Percentiles rank a stretch among this genome's conserved stretches.
Evolutionary conservation across 176 grass and related monocot genomes (phyloP).

Genomic region (Aegilops longissima): DNA sequence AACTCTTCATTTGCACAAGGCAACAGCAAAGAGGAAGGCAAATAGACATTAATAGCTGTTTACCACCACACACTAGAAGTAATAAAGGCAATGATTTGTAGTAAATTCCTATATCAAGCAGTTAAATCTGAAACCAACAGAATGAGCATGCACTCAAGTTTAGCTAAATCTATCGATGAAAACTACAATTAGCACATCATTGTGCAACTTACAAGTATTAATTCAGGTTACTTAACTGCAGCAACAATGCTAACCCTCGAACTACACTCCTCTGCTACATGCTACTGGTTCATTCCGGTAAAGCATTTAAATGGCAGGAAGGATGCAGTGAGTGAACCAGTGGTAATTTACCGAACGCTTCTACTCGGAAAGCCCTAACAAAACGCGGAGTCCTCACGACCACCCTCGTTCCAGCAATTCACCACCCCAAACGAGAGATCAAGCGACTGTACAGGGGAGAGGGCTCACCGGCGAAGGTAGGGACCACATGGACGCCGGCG

Average conservation of each 20-base stretch:
- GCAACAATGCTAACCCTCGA: conserved; percentile 1
- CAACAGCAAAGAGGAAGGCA: not conserved
- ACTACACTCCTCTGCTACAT: not conserved
- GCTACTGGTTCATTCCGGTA: not conserved
- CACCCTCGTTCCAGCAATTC: conserved; percentile 21
- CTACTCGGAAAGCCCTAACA: not conserved
- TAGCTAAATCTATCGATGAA: conserved; percentile 23
- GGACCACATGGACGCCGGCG: conserved; percentile 75
- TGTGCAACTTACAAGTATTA: not conserved
- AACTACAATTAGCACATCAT: conserved; percentile 5
- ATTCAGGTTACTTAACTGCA: conserved; percentile 12
- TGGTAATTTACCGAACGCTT: conserved; percentile 14
- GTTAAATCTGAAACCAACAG: conserved; percentile 41
- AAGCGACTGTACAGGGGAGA: not conserved
- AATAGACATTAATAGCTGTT: conserved; percentile 28
- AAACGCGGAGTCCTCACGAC: not conserved
- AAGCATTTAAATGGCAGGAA: conserved; percentile 15
- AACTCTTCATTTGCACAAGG: conserved; percentile 11
- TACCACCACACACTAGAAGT: conserved; percentile 11
- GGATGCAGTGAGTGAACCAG: conserved; percentile 17
- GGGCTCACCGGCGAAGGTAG: conserved; percentile 81
- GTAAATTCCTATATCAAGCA: conserved; percentile 30
- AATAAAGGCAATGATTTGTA: conserved; percentile 28
- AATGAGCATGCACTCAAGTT: conserved; percentile 23
- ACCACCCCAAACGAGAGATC: conserved; percentile 20